Evolutionary conservation across 2,329 filamentous ascomycete species (phyloP), one percentile per base, ranked within the genome.

Genomic region (Claviceps pusilla): DNA sequence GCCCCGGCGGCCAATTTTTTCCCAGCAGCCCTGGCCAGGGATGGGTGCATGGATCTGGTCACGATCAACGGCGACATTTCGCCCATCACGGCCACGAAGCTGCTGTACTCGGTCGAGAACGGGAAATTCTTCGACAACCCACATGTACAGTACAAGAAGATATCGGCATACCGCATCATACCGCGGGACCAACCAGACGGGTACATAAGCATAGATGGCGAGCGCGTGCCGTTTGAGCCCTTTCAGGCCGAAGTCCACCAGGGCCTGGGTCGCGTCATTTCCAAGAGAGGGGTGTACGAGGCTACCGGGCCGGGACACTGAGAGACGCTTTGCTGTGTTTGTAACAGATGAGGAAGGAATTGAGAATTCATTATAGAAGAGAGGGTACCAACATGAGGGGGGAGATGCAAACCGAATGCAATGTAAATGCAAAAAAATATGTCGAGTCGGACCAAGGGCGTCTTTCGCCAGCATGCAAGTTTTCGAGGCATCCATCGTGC

Each of bases 151-250:
- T 91, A 96, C 68, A 80, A 83, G 62, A 98, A 98, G 68, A 78
- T 96, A 4, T 77, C 79, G n/a, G 93, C 85, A 0, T 96, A 93
- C 66, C 79, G 93, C 46, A 84, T 98, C 58, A 83, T 84, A 3
- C 93, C 93, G 0, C 82, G 80, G 53, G 71, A 84, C 58, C 77
- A 83, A 62, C 73, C 79, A 43, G 77, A 83, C 58, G 91, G 91
- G 1, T 93, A 87, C 66, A 94, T 98, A 66, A 94, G 89, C 66
- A 89, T 98, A 59, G 93, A 97, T 64, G 93, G 93, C 42, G 93
- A 98, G 70, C 78, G 79, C 53, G 76, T 95, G 3, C 86, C 89
- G 0, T 97, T 95, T 66, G 84, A 84, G 61, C 86, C 88, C 0
- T 94, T 96, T 65, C 93, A 98, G 72, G 88, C 84, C 2, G 93